Conservation (phyloP, 176 grass and related monocot genomes). For the Oryza coarctata region DNA sequence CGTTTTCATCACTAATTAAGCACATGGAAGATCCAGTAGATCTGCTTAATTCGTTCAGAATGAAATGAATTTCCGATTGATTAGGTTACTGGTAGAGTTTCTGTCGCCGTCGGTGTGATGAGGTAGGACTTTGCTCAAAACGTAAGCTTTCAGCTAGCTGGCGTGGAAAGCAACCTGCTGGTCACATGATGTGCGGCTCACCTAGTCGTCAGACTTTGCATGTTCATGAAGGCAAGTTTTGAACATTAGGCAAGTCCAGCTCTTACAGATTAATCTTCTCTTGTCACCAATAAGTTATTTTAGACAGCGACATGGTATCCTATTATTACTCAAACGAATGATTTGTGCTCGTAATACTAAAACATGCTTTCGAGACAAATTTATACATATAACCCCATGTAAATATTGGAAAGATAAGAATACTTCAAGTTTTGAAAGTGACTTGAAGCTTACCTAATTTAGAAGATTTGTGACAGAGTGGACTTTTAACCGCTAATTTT, state of each 20-base stretch:
- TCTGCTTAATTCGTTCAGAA: neutral
- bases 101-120: neutral
- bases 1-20: neutral
- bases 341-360: no score
- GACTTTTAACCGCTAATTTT: neutral
- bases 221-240: neutral
- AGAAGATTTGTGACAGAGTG: neutral
- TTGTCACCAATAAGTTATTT: no score
- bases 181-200: constrained; percentile 14
- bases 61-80: neutral
- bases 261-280: no score
- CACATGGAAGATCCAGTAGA: neutral
- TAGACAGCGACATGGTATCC: no score
- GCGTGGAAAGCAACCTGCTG: neutral
- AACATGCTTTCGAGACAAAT: no score
- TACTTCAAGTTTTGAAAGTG: no score
- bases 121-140: neutral
- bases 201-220: neutral
- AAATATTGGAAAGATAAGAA: neutral
- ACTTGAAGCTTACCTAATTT: neutral
- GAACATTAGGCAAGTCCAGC: neutral
- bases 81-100: neutral
- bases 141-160: neutral
- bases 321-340: neutral
- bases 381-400: no score